Base-by-base conservation (phyloP, 345 rosid species). In the Draba incana region DNA sequence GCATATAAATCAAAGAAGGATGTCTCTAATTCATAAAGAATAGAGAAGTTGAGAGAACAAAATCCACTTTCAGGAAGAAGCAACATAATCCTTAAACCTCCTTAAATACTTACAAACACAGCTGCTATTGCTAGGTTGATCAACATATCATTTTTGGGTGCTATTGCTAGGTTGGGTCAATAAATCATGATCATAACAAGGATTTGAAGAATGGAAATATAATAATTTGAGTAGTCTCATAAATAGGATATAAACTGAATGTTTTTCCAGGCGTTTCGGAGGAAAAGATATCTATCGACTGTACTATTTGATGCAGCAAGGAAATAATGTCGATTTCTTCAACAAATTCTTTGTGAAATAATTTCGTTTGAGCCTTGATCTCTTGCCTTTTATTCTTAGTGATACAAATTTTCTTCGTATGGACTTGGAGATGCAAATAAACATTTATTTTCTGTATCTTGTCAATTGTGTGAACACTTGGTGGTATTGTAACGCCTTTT, bases 41-140 rank as follows among this genome's bases (percentile, higher is more conserved):
- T 61, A 61, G 5, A 23, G 12, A 42, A 50, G 49, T 20, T 61
- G 5, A 28, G 2, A 16, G 16, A 23, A 33, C 13, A 15, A 50
- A 28, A 62, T 13, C 0, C 4, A 45, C 33, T 7, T 60, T 69
- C 9, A 12, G 4, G 13, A 14, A 7, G 41, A 11, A 42, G 33
- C 20, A 10, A 43, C 20, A 56, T 53, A 48, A 71, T 44, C 57
- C 64, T 60, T 42, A 70, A 75, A 37, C 50, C 44, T 60, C 42
- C 24, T 31, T 25, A 45, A 67, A 31, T 15, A 88, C 99, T 95
- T 82, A 95, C 99, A 71, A 92, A 95, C 72, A 71, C 92, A 74
- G 81, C 90, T 75, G 97, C 78, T 79, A 92, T 89, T 72, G 89
- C 98, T 66, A 92, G 64, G 84, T 95, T 95, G 84, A 95, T 89